Evolutionary conservation across 768 basidiomycete species (phyloP).

Genomic region (Suillus subaureus): DNA sequence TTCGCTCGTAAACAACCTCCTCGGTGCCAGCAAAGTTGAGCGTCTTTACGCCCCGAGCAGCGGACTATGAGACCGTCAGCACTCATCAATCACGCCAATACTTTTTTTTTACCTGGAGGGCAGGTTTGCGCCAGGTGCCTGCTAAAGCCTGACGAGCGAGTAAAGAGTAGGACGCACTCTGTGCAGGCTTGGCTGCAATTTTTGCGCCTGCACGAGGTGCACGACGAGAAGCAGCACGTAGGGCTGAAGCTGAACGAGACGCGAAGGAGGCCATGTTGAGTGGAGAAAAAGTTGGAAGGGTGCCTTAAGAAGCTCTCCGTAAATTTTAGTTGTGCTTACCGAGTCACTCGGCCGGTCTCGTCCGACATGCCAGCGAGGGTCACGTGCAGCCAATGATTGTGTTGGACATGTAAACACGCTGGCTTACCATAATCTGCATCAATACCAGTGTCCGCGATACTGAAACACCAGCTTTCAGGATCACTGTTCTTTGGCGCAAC

Average conservation of each 20-base stretch:
- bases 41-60: constrained; percentile 83
- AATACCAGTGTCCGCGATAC: too few species aligned
- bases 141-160: constrained; percentile 49
- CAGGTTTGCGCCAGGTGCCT: constrained; percentile 31
- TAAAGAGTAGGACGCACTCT: constrained; percentile 70
- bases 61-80: constrained; percentile 10
- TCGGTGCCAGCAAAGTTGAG: constrained; percentile 95
- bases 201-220: constrained; percentile 53
- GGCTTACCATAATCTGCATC: too few species aligned
- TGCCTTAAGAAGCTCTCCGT: not conserved
- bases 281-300: constrained; percentile 7
- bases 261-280: constrained; percentile 63
- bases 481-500: too few species aligned
- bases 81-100: not conserved
- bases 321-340: not conserved
- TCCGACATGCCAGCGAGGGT: not conserved
- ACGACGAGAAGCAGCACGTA: constrained; percentile 70
- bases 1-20: constrained; percentile 92
- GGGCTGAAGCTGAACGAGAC: constrained; percentile 63
- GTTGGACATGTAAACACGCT: too few species aligned
- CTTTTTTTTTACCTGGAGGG: constrained; percentile 35
- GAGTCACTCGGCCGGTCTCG: not conserved
- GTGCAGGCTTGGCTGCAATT: constrained; percentile 42
- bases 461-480: too few species aligned
- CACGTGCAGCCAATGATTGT: not conserved